These are phyloP conservation scores for Aspergillus fructus DNA, from an alignment of 2,329 filamentous ascomycete species.

Conservation along the genomic window DNA sequence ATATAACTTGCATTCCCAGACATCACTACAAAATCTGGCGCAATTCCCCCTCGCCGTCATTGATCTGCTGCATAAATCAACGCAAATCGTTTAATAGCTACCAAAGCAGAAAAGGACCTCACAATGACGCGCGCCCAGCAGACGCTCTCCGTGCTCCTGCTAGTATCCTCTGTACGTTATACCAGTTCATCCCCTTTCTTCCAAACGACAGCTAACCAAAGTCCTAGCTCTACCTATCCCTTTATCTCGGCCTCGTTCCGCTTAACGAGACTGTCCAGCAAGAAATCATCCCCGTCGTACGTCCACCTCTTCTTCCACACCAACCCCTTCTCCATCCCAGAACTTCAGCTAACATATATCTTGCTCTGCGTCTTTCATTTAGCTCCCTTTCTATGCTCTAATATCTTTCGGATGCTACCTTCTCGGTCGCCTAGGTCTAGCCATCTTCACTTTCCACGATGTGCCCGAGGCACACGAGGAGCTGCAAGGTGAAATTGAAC, in stretches of 20 bases:
- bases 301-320: slow-evolving; percentile 35
- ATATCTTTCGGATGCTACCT: slow-evolving; percentile 91
- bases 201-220: slow-evolving; percentile 12
- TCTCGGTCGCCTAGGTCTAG: slow-evolving; percentile 85
- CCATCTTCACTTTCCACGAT: slow-evolving; percentile 95
- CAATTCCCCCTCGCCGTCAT: background rate
- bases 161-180: slow-evolving; percentile 78
- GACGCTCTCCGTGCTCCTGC: slow-evolving; percentile 81
- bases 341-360: slow-evolving; percentile 6
- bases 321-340: background rate
- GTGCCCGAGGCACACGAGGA: slow-evolving; percentile 87
- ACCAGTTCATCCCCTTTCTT: background rate
- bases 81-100: background rate
- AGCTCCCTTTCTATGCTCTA: slow-evolving; percentile 92
- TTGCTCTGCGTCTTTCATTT: background rate
- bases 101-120: slow-evolving; percentile 16
- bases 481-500: slow-evolving; percentile 76
- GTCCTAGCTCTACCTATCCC: slow-evolving; percentile 77
- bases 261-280: slow-evolving; percentile 75
- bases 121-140: slow-evolving; percentile 93
- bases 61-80: background rate
- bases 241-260: slow-evolving; percentile 80
- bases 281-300: slow-evolving; percentile 85
- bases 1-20: background rate
- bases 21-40: background rate